Conservation (phyloP, 2,329 filamentous ascomycete species). For the Pezicula carpinea region DNA sequence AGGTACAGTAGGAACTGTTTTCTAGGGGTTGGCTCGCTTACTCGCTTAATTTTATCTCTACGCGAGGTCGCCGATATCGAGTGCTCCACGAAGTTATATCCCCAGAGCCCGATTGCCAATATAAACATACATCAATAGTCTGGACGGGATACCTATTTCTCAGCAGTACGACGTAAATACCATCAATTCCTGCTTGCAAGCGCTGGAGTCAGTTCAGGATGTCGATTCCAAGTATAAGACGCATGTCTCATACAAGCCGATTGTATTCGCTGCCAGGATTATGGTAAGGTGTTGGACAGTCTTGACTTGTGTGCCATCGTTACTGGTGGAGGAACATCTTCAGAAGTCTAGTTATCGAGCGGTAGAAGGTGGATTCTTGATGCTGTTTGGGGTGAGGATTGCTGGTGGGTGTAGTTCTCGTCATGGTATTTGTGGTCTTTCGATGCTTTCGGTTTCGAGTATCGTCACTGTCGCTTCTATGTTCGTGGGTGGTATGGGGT, state of each 20-base stretch:
- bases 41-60: too few relatives aligned
- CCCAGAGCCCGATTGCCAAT: too few relatives aligned
- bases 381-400: conserved; percentile 56
- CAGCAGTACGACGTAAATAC: too few relatives aligned
- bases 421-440: conserved; percentile 64
- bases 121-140: too few relatives aligned
- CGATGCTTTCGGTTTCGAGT: conserved; percentile 57
- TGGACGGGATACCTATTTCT: too few relatives aligned
- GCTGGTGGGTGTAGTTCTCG: conserved; percentile 65
- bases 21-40: too few relatives aligned
- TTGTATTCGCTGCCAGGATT: conserved; percentile 50
- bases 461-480: conserved; percentile 54
- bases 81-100: too few relatives aligned
- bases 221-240: neutral
- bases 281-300: conserved; percentile 41
- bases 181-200: conserved; percentile 45
- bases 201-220: conserved; percentile 24
- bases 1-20: too few relatives aligned
- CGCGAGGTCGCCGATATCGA: too few relatives aligned
- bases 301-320: conserved; percentile 28
- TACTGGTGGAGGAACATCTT: conserved; percentile 23
- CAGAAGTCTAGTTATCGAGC: conserved; percentile 35
- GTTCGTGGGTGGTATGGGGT: conserved; percentile 47
- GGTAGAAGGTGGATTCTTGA: conserved; percentile 48
- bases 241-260: conserved; percentile 5